Percentiles rank a stretch among this genome's conserved stretches.
Conservation (phyloP, 1,284 basidiomycete genomes). For the Ceratobasidium sp. region DNA sequence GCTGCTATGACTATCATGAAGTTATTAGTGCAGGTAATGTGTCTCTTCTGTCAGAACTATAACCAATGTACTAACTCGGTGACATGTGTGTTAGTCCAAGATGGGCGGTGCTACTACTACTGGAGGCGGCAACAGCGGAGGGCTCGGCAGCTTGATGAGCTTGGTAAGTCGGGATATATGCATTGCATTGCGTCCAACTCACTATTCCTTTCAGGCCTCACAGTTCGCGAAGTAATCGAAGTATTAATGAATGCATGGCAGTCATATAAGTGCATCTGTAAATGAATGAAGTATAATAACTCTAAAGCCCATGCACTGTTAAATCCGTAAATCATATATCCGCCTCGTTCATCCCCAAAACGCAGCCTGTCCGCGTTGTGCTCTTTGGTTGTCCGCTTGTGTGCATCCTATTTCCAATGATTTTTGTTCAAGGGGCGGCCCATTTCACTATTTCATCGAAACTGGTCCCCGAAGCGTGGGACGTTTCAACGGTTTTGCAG, state of each 20-base stretch:
- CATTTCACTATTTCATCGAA: background rate
- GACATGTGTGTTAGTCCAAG: conserved; percentile 40
- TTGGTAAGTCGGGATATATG: conserved; percentile 60
- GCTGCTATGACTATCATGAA: conserved; percentile 89
- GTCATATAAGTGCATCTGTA: background rate
- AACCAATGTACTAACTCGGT: background rate
- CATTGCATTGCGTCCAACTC: background rate
- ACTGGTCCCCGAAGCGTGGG: background rate
- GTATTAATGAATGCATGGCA: too few relatives aligned
- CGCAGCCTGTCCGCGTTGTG: background rate
- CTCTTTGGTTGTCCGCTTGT: background rate
- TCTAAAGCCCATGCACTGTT: background rate
- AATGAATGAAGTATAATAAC: conserved; percentile 13
- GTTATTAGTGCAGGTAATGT: conserved; percentile 66
- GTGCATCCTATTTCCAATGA: background rate
- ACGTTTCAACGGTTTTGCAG: background rate
- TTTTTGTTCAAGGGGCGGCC: background rate
- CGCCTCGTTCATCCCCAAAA: background rate
- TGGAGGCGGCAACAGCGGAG: conserved; percentile 54
- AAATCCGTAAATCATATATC: background rate
- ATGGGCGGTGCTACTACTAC: conserved; percentile 49
- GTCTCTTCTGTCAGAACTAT: background rate
- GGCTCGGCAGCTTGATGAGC: conserved; percentile 61
- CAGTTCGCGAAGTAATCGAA: conserved; percentile 40
- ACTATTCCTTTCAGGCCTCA: conserved; percentile 35